Conservation (phyloP, 306 rosid genomes). For the Cajanus cajan region DNA sequence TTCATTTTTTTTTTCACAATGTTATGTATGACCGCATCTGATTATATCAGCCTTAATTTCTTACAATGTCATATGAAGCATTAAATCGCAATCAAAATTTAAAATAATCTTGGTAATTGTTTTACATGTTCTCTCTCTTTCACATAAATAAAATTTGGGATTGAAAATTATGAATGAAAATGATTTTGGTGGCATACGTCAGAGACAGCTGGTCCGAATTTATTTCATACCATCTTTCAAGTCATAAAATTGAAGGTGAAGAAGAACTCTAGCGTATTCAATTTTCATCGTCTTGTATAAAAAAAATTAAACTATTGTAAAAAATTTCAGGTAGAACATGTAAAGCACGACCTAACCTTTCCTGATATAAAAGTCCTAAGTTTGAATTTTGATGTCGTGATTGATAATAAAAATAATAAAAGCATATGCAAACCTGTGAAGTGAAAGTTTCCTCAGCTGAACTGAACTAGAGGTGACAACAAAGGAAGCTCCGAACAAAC, state of each 20-base stretch:
- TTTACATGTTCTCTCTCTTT: neutral
- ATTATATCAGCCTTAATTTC: no score
- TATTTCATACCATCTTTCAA: neutral
- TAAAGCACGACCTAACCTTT: no score
- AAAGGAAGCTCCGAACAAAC: neutral
- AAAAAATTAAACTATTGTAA: no score
- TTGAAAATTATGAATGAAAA: neutral
- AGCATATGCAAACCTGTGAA: conserved; percentile 30
- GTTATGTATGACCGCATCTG: no score
- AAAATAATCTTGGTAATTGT: neutral
- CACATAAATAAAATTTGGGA: neutral
- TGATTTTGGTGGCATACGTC: neutral
- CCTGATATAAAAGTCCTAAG: no score
- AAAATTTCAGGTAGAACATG: no score
- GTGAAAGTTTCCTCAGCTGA: neutral
- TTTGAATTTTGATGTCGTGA: no score
- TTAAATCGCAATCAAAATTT: no score
- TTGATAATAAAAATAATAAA: neutral
- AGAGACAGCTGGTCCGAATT: conserved; percentile 34
- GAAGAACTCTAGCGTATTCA: neutral
- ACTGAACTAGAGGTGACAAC: neutral
- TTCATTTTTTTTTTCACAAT: no score
- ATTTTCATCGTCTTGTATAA: neutral
- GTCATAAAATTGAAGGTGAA: neutral
- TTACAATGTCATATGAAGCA: no score